Evolutionary conservation across 495 filamentous ascomycete species (phyloP), one percentile per base, ranked within the genome.

Genomic region (Aspergillus heteromorphus): DNA sequence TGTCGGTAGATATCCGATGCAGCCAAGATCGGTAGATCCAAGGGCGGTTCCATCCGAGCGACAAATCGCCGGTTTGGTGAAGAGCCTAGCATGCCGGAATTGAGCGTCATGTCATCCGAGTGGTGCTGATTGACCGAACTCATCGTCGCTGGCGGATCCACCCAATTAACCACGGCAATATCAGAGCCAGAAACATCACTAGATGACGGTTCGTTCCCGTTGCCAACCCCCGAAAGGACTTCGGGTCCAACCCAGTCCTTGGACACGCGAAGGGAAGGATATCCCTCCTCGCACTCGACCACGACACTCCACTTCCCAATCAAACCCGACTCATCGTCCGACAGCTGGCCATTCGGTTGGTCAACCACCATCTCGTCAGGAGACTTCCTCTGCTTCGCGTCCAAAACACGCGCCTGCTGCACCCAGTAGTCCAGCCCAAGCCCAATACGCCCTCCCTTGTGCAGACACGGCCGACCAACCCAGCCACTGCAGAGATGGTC

Each of bases 391-490:
- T 55, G 58, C 50, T 73, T 74, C 23, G 65, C 54, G 57, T 73
- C 68, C 6, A 71, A 56, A 41, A 83, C 58, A 21, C 79, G 75
- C 27, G 81, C 76, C 42, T 76, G 76, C 42, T 86, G 80, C 60
- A 83, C 83, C 93, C 92, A 97, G 66, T 95, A 98, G 56, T 96
- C 87, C 36, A 97, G 59, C 20, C 82, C 81, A 49, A 97, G 68
- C 9, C 93, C 92, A 3, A 96, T 69, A 48, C 81, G 82, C 19
- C 78, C 78, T 49, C 82, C 77, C 10, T 78, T 79, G 67, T 97
- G 89, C 82, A 96, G 87, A 14, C 78, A 74, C 0, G 93, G 93
- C 30, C 78, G 81, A 1, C 93, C 93, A 62, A 87, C 86, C 59
- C 80, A 63, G 7, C 73, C 71, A 48, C 58, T 69, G 55, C 67